Percentiles rank a stretch among this genome's conserved stretches.
phyloP scores from a whole-genome alignment of 2,329 filamentous ascomycete species.

The Calonectria pauciramosa region DNA sequence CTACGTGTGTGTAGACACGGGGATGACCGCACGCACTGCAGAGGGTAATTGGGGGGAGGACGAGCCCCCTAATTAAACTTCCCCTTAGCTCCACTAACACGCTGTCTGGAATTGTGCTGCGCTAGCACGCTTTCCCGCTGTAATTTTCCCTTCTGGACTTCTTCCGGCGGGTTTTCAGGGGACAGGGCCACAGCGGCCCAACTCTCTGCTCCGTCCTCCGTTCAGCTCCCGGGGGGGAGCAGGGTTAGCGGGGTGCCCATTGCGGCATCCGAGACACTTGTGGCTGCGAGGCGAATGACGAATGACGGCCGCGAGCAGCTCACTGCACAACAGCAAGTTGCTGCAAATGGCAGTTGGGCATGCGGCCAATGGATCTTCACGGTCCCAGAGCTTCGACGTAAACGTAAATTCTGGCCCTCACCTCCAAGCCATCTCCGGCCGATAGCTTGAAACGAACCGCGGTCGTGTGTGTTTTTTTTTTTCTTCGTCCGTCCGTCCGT shows the following conservation, averaged over 20 bases:
- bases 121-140: conserved; percentile 5
- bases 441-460: conserved; percentile 7
- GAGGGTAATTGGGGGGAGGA: background rate
- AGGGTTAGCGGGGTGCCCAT: conserved; percentile 7
- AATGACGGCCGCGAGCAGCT: background rate
- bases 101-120: conserved; percentile 6
- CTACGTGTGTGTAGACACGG: background rate
- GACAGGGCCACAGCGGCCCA: background rate
- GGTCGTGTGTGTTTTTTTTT: background rate
- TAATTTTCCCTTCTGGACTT: background rate
- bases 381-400: conserved; percentile 2
- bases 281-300: conserved; percentile 5
- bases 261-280: conserved; percentile 21
- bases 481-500: background rate
- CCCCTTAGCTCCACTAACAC: conserved; percentile 16
- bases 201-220: background rate
- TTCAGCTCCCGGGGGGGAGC: background rate
- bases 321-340: background rate
- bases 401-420: conserved; percentile 13
- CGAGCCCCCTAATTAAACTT: conserved; percentile 20
- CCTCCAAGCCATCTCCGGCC: conserved; percentile 7
- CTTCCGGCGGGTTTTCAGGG: background rate
- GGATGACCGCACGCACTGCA: background rate
- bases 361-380: background rate
- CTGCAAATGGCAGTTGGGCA: conserved; percentile 8